Evolutionary conservation across 2,329 filamentous ascomycete genomes (phyloP).

Genomic region (Nannizziopsis arthrosporioides): DNA sequence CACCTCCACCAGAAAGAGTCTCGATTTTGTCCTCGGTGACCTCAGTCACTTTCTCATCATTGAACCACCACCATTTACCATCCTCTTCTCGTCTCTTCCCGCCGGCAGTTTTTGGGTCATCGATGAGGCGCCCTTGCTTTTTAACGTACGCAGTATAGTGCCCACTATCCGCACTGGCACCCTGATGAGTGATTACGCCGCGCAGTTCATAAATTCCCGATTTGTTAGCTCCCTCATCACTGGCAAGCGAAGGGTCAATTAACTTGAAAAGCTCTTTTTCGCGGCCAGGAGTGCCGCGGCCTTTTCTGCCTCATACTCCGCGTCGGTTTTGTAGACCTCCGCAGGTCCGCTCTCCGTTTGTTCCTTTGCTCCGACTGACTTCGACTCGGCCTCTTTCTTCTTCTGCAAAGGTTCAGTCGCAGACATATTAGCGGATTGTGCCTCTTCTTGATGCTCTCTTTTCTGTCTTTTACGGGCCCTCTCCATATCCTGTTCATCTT

Average conservation of each 20-base stretch:
- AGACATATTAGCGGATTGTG: constrained; percentile 30
- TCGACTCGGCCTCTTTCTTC: constrained; percentile 39
- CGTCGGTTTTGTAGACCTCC: constrained; percentile 79
- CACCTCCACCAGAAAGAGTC: constrained; percentile 74
- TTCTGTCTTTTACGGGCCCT: constrained; percentile 86
- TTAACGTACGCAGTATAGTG: constrained; percentile 98
- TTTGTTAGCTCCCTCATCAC: constrained; percentile 77
- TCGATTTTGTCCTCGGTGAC: constrained; percentile 86
- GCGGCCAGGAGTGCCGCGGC: constrained; percentile 60
- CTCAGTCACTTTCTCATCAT: constrained; percentile 93
- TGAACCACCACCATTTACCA: constrained; percentile 99
- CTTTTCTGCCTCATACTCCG: constrained; percentile 78
- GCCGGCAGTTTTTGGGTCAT: constrained; percentile 52
- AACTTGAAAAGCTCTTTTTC: constrained; percentile 76
- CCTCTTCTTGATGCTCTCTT: constrained; percentile 47
- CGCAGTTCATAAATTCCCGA: constrained; percentile 91
- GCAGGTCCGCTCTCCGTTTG: constrained; percentile 63
- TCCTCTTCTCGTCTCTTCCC: constrained; percentile 72
- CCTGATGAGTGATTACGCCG: constrained; percentile 91
- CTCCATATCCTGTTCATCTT: constrained; percentile 89
- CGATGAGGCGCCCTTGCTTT: constrained; percentile 56
- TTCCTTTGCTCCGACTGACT: constrained; percentile 42
- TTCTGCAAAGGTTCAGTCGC: constrained; percentile 35
- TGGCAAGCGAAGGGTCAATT: constrained; percentile 60
- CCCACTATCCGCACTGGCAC: constrained; percentile 88